Evolutionary conservation across 257 asterid species (phyloP).

Genomic region (Prunella vulgaris): DNA sequence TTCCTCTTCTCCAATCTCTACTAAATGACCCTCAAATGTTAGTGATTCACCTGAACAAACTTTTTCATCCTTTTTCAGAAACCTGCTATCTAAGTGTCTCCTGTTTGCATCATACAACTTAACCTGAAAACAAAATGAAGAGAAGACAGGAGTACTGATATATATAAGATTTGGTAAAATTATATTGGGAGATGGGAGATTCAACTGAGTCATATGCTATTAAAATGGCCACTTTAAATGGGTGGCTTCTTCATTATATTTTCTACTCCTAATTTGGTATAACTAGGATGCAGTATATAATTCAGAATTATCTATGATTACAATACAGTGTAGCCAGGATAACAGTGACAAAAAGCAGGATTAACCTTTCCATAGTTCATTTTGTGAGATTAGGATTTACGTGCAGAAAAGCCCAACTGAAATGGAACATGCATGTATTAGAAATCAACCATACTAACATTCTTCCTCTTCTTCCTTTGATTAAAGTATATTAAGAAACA

Average conservation of each 20-base stretch:
- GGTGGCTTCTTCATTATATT: slow-evolving; percentile 9
- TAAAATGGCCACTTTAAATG: slow-evolving; percentile 1
- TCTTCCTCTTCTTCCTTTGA: not conserved
- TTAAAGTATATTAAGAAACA: not conserved
- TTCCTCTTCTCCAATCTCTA: slow-evolving; percentile 63
- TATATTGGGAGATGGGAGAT: not conserved
- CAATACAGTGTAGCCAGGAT: not conserved
- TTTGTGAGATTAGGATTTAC: not conserved
- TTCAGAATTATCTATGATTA: not conserved
- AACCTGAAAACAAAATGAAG: slow-evolving; percentile 40
- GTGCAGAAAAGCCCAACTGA: not conserved
- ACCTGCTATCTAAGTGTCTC: slow-evolving; percentile 58
- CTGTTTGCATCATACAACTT: slow-evolving; percentile 62
- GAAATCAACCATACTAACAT: slow-evolving; percentile 1
- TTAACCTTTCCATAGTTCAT: not conserved
- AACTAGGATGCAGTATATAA: not conserved
- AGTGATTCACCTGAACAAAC: slow-evolving; percentile 61
- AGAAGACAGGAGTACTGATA: slow-evolving; percentile 1
- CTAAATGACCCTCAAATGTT: slow-evolving; percentile 56
- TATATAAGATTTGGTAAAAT: not conserved
- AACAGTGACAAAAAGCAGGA: not conserved
- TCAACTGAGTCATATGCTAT: slow-evolving; percentile 8
- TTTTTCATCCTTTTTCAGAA: slow-evolving; percentile 58
- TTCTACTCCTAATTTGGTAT: slow-evolving; percentile 1
- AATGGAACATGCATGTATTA: not conserved